A percentile compares a stretch with the other conserved stretches of the same genome.
These are phyloP conservation scores for Streptanthus diversifolius DNA, from an alignment of 345 rosid genomes.

Conservation along the genomic window DNA sequence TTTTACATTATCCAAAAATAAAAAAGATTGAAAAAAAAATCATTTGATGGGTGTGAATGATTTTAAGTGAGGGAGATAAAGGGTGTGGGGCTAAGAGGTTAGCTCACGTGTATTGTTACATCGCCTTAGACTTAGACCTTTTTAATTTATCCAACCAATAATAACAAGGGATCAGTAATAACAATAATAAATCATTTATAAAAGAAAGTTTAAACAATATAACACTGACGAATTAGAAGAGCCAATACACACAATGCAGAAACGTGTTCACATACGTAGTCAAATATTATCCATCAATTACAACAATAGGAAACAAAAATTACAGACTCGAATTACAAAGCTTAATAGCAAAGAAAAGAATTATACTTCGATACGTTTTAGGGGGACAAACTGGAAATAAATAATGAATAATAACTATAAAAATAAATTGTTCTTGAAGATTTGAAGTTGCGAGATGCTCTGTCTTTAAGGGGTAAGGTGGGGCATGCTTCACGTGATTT, in stretches of 20 bases:
- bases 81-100: conserved; percentile 64
- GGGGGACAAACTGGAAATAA: background rate
- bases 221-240: background rate
- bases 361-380: conserved; percentile 22
- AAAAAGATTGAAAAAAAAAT: conserved; percentile 16
- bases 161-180: background rate
- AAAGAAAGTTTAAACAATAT: background rate
- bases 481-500: conserved; percentile 79
- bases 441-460: conserved; percentile 47
- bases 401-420: background rate
- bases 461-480: conserved; percentile 54
- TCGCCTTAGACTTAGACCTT: conserved; percentile 42
- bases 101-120: conserved; percentile 80
- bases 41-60: conserved; percentile 42
- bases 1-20: conserved; percentile 9
- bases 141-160: conserved; percentile 10
- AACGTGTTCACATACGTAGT: conserved; percentile 23
- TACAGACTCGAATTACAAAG: conserved; percentile 30
- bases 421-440: background rate
- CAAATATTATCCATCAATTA: background rate
- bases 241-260: conserved; percentile 3
- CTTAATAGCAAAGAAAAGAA: conserved; percentile 58
- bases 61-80: conserved; percentile 45
- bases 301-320: background rate
- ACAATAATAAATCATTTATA: background rate